Evolutionary conservation across 176 grass and related monocot species (phyloP).

Genomic region (Tillandsia fasciculata): DNA sequence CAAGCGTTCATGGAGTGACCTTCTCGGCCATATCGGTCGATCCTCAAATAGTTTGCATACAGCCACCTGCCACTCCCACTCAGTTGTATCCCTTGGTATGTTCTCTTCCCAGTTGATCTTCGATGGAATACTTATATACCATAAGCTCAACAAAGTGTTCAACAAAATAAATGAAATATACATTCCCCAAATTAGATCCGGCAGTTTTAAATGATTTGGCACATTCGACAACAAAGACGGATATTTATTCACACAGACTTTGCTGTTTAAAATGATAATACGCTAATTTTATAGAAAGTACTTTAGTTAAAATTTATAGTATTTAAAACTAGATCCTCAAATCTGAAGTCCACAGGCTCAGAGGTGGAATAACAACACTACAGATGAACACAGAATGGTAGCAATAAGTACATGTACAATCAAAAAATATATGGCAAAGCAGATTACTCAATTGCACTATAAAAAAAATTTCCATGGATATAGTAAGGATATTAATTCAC

Average conservation of each 20-base stretch:
- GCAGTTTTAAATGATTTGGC: not conserved
- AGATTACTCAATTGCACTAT: constrained; percentile 15
- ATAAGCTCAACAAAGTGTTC: constrained; percentile 42
- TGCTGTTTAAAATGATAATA: too few relatives aligned
- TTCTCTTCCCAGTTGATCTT: constrained; percentile 89
- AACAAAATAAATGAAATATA: not conserved
- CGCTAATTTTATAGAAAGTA: too few relatives aligned
- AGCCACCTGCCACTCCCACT: constrained; percentile 63
- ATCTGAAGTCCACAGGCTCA: not conserved
- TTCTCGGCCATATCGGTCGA: constrained; percentile 79
- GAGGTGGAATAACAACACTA: not conserved
- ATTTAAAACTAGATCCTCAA: not conserved
- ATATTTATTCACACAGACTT: too few relatives aligned
- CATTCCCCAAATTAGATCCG: not conserved
- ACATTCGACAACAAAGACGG: not conserved
- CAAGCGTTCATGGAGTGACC: constrained; percentile 75
- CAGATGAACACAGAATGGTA: not conserved
- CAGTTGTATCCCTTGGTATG: constrained; percentile 41
- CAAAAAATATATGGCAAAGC: not conserved
- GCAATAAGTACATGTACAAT: not conserved
- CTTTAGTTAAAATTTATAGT: too few relatives aligned
- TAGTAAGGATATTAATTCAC: not conserved
- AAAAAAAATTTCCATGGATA: not conserved
- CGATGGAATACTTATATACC: constrained; percentile 34
- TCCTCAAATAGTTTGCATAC: constrained; percentile 91